Evolutionary conservation across 2,329 filamentous ascomycete genomes (phyloP).

Genomic region (Calycina herbarum): DNA sequence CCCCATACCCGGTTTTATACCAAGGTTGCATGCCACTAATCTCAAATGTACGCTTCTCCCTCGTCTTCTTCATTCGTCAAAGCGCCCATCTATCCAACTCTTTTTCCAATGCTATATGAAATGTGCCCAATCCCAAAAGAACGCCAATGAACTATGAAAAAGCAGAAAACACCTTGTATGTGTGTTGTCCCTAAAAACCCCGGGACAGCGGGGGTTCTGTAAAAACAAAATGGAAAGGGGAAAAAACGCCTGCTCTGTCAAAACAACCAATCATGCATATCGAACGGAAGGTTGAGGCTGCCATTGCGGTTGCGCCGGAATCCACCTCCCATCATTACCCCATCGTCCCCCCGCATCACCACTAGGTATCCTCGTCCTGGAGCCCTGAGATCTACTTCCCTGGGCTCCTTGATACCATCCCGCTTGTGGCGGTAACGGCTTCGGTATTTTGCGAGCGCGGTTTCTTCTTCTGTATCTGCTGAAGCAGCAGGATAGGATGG

Average conservation of each 20-base stretch:
- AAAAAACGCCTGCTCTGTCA: conserved; percentile 6
- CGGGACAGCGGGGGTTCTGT: not conserved
- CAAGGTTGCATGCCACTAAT: not conserved
- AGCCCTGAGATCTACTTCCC: not conserved
- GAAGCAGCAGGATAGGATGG: conserved; percentile 66
- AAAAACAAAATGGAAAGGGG: not conserved
- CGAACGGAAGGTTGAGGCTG: conserved; percentile 14
- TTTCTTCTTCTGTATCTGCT: conserved; percentile 47
- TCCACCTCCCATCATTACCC: conserved; percentile 15
- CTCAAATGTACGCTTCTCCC: not conserved
- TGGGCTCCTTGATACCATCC: conserved; percentile 15
- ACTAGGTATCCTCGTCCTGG: conserved; percentile 8
- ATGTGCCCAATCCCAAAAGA: not conserved
- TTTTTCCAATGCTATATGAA: conserved; percentile 6
- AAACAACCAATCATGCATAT: conserved; percentile 11
- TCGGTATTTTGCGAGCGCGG: conserved; percentile 13
- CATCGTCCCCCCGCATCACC: conserved; percentile 5
- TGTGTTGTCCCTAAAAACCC: not conserved
- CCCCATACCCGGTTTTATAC: not conserved
- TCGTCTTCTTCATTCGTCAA: not conserved
- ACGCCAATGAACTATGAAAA: not conserved
- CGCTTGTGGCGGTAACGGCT: conserved; percentile 17
- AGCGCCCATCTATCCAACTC: not conserved
- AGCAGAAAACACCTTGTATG: not conserved
- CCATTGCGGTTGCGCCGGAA: conserved; percentile 11